Evolutionary conservation across 2,329 filamentous ascomycete species (phyloP), one percentile per base, ranked within the genome.

Genomic region (Elsinoe ampelina): DNA sequence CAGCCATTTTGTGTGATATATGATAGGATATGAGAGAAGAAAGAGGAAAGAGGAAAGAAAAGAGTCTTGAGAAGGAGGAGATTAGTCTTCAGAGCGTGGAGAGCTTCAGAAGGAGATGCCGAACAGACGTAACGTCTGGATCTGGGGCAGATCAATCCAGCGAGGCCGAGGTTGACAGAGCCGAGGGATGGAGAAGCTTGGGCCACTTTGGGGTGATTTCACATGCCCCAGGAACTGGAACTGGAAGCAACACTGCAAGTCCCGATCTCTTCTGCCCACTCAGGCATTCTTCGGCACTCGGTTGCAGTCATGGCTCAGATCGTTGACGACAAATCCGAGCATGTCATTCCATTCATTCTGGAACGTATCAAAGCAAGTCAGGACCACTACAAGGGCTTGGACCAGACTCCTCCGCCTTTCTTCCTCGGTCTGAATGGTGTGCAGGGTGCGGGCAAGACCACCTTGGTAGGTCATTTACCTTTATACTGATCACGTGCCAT

Each of bases 381-480:
- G 39, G 57, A 67, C 51, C 65, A 68, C 15, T 72, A 71, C 60
- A 67, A 72, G 61, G 64, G 64, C 15, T 60, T 64, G 38, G 67
- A 66, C 38, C 60, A 67, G 58, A 55, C 62, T 19, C 67, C 73
- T 54, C 79, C 78, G 17, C 89, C 90, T 26, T 87, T 95, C 70
- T 82, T 95, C 68, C 79, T 96, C 61, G 92, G 90, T 47, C 80
- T 97, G 65, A 95, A 95, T 65, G 92, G 91, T 59, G 83, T 95
- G 26, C 92, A 96, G 73, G 92, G 92, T 59, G 86, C 88, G 36
- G 92, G 92, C 63, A 96, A 97, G 75, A 95, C 91, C 2, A 95
- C 91, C 11, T 80, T 95, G 65, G 90, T 82, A 68, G 67, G 76
- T 56, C 15, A 32, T 15, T 20, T 38, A 13, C 22, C 13, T 45